Base-by-base conservation (phyloP, 345 rosid species). In the Pistacia atlantica region DNA sequence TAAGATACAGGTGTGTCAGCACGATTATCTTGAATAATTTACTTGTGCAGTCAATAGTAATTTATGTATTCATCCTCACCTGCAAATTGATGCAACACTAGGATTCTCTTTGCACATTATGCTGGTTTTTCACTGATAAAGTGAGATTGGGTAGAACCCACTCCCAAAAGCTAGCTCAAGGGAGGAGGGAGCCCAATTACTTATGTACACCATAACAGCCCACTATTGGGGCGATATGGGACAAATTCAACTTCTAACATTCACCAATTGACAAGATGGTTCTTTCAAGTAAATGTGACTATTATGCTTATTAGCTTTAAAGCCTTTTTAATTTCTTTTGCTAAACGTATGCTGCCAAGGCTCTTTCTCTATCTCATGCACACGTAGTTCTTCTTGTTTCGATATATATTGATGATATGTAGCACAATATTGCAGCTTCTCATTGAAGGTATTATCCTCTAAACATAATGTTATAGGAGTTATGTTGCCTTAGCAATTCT, bases 1-100 rank as follows among this genome's bases (percentile, higher is more conserved):
- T 70, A 83, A 83, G 81, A 83, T 90, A 59, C 87, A 88, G 90
- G 94, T 87, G 73, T 72, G 72, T 69, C 35, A 25, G 46, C 38
- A 49, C 17, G 28, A 60, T 59, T 60, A 61, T 28, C 1, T 33
- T 55, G 17, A 17, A 25, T 59, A 48, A 61, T 60, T 56, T 71
- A 10, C 28, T 61, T 17, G 28, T 73, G 20, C 25, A 31, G 28
- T 46, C 18, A n/a, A 37, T 70, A 31, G 28, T 46, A 11, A n/a
- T 56, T 70, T 25, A 67, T 12, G n/a, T 13, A 25, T 22, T 8
- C 63, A 57, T 78, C 33, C 1, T 61, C n/a, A 42, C 13, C 63
- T 65, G 73, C 59, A 31, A 22, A 52, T 55, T 63, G 25, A 57
- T 38, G 25, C 42, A 10, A 14, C 18, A 5, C 18, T 54, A 54